Evolutionary conservation across 768 basidiomycete genomes (phyloP).

Genomic region (Steccherinum ochraceum): DNA sequence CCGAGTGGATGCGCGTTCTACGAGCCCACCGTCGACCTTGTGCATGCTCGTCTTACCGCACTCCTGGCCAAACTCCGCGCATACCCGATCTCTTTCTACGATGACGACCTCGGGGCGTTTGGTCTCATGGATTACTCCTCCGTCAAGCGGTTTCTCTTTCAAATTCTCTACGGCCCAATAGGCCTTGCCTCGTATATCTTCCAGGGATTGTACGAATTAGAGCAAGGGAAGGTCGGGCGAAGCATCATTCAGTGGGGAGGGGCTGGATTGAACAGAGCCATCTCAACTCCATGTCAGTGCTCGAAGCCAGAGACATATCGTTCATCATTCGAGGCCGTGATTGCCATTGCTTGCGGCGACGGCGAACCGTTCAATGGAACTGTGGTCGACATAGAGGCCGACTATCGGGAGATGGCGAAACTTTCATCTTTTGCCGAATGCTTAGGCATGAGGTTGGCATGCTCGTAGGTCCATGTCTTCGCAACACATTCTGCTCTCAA

Average conservation of each 20-base stretch:
- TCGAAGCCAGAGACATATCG: neutral
- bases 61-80: neutral
- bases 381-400: slow-evolving; percentile 2
- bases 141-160: neutral
- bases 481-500: neutral
- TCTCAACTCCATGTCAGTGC: neutral
- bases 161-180: neutral
- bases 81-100: neutral
- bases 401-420: slow-evolving; percentile 2
- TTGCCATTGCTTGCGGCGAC: slow-evolving; percentile 11
- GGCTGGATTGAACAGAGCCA: neutral
- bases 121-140: neutral
- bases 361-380: slow-evolving; percentile 7
- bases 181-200: neutral
- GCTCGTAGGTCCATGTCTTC: too few relatives aligned
- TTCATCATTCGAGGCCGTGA: neutral
- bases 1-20: neutral
- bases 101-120: neutral
- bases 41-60: neutral
- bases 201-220: neutral
- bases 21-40: neutral
- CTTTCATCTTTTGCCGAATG: slow-evolving; percentile 11
- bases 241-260: neutral
- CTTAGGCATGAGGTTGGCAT: neutral
- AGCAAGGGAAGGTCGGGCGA: neutral